Evolutionary conservation across 2,329 filamentous ascomycete genomes (phyloP).

Genomic region (Ustilaginoidea virens): DNA sequence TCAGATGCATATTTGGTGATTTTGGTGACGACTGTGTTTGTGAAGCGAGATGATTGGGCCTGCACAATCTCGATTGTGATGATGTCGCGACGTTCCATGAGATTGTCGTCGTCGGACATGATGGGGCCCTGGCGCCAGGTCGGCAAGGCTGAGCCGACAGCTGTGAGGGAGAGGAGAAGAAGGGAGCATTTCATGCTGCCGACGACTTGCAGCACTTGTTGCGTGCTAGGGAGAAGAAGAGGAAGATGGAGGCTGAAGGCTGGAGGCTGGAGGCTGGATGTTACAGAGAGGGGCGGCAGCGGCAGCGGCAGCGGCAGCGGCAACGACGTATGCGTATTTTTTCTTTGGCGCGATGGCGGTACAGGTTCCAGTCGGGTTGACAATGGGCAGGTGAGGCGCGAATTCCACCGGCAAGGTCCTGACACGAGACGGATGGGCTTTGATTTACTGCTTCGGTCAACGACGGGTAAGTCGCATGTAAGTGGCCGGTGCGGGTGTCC

Average conservation of each 20-base stretch:
- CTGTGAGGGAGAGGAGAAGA: constrained; percentile 2
- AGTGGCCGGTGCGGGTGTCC: too few species aligned
- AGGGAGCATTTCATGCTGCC: constrained; percentile 2
- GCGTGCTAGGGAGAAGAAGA: not conserved
- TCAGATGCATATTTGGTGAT: constrained; percentile 7
- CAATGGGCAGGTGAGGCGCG: too few species aligned
- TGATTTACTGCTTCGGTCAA: too few species aligned
- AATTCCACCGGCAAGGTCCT: too few species aligned
- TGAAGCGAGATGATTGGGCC: not conserved
- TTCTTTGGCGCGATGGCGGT: not conserved
- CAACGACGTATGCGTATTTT: not conserved
- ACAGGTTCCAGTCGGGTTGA: too few species aligned
- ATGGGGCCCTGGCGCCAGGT: constrained; percentile 3
- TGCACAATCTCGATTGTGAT: constrained; percentile 2
- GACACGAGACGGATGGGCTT: too few species aligned
- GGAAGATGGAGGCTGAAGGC: too few species aligned
- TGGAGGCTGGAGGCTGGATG: too few species aligned
- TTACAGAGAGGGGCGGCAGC: too few species aligned
- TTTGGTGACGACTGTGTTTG: constrained; percentile 3
- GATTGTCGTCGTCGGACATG: constrained; percentile 6
- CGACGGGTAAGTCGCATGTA: too few species aligned
- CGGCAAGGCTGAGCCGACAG: constrained; percentile 1
- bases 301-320: too few species aligned
- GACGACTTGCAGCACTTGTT: not conserved
- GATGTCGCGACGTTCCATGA: constrained; percentile 4